Evolutionary conservation across 2,329 filamentous ascomycete genomes (phyloP).

Genomic region (Diplodia scrobiculata): DNA sequence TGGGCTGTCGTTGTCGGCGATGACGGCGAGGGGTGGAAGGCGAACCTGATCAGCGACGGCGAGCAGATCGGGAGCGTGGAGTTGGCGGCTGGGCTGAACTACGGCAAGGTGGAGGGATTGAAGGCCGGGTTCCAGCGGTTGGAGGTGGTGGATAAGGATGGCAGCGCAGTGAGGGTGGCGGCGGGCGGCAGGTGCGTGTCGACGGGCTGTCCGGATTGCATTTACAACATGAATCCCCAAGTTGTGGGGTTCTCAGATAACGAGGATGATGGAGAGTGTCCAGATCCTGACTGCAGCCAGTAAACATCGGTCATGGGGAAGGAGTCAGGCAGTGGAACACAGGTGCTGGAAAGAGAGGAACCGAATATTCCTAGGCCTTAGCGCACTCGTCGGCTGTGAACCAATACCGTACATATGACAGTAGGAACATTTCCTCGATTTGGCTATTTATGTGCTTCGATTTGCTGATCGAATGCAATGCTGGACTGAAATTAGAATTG

Average conservation of each 20-base stretch:
- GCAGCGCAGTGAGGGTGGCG: neutral
- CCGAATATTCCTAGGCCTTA: neutral
- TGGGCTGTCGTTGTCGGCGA: constrained; percentile 2
- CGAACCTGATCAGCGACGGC: neutral
- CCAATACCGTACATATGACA: neutral
- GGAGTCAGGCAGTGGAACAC: neutral
- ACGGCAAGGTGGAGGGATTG: constrained; percentile 5
- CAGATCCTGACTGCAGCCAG: neutral
- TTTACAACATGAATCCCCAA: constrained; percentile 29
- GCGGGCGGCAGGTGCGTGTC: constrained; percentile 1
- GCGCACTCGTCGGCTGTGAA: neutral
- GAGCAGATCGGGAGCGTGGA: constrained; percentile 2
- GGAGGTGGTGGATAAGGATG: constrained; percentile 12
- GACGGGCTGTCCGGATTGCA: constrained; percentile 18
- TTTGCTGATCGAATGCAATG: neutral
- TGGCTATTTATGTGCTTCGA: neutral
- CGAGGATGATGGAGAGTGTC: neutral
- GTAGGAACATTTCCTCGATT: neutral
- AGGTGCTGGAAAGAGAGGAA: neutral
- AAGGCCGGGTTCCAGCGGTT: constrained; percentile 2
- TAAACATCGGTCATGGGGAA: neutral
- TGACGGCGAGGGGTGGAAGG: neutral
- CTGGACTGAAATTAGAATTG: neutral
- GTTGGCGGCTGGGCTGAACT: constrained; percentile 7
- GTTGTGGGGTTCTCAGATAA: constrained; percentile 11